Percentiles rank a stretch among this genome's conserved stretches.
phyloP scores from a whole-genome alignment of 306 rosid genomes.

The Aeschynomene evenia region DNA sequence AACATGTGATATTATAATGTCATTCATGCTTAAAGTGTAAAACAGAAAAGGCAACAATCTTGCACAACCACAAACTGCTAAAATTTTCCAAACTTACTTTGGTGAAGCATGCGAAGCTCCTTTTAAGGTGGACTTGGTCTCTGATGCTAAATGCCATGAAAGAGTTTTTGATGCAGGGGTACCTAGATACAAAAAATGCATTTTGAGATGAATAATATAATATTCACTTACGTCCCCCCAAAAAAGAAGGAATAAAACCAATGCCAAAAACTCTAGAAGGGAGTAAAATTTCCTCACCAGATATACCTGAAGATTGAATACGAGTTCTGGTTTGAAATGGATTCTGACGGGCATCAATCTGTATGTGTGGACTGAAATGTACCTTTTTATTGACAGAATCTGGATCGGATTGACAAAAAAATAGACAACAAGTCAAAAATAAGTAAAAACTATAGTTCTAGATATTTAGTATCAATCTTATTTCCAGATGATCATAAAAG shows the following conservation, averaged over 20 bases:
- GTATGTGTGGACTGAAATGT: constrained; percentile 82
- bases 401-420: constrained; percentile 39
- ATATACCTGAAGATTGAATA: constrained; percentile 70
- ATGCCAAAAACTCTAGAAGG: constrained; percentile 15
- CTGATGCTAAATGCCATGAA: constrained; percentile 98
- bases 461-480: constrained; percentile 19
- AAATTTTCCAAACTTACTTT: constrained; percentile 47
- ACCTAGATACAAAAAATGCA: constrained; percentile 41
- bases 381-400: constrained; percentile 90
- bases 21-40: constrained; percentile 7
- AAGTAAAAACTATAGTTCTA: constrained; percentile 22
- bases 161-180: constrained; percentile 75
- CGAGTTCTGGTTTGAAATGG: constrained; percentile 63
- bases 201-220: constrained; percentile 3
- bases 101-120: constrained; percentile 55
- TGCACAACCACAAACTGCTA: not conserved
- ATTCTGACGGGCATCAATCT: constrained; percentile 66
- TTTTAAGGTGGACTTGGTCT: constrained; percentile 82
- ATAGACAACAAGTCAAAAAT: constrained; percentile 20
- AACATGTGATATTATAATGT: not conserved
- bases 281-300: constrained; percentile 30
- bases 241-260: constrained; percentile 26
- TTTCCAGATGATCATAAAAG: constrained; percentile 32
- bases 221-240: not conserved
- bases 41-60: constrained; percentile 10